Percentiles rank a stretch among this genome's conserved stretches.
phyloP scores from a whole-genome alignment of 495 filamentous ascomycete species.

The Penicillium paradoxum region DNA sequence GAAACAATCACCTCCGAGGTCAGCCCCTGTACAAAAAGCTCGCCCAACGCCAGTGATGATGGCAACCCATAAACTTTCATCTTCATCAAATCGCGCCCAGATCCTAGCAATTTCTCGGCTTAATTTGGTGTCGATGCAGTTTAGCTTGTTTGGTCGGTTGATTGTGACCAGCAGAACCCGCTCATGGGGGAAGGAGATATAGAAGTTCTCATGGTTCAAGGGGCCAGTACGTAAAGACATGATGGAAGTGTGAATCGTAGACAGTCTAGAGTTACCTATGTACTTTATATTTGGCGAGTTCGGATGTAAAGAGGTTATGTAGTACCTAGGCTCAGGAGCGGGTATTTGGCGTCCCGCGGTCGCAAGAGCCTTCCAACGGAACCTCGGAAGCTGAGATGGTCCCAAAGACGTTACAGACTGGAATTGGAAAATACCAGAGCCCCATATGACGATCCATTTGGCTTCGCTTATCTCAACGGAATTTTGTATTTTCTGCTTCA shows the following conservation, averaged over 20 bases:
- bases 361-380: background rate
- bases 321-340: background rate
- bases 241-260: background rate
- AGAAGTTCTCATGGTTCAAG: conserved; percentile 22
- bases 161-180: conserved; percentile 41
- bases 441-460: background rate
- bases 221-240: conserved; percentile 23
- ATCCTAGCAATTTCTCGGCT: conserved; percentile 46
- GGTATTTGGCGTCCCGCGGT: background rate
- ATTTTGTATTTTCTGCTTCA: background rate
- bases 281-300: background rate
- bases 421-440: no score
- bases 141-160: conserved; percentile 42
- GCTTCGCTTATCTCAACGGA: background rate
- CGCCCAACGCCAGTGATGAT: conserved; percentile 53
- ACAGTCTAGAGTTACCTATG: background rate
- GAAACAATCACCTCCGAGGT: conserved; percentile 36
- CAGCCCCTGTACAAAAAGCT: conserved; percentile 55
- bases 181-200: conserved; percentile 39
- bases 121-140: conserved; percentile 42
- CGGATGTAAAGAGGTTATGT: conserved; percentile 2
- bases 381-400: no score
- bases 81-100: conserved; percentile 49
- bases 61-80: conserved; percentile 47
- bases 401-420: no score